Conservation (phyloP, 371 early-diverging fungal genomes). For the Sporodiniella umbellata region DNA sequence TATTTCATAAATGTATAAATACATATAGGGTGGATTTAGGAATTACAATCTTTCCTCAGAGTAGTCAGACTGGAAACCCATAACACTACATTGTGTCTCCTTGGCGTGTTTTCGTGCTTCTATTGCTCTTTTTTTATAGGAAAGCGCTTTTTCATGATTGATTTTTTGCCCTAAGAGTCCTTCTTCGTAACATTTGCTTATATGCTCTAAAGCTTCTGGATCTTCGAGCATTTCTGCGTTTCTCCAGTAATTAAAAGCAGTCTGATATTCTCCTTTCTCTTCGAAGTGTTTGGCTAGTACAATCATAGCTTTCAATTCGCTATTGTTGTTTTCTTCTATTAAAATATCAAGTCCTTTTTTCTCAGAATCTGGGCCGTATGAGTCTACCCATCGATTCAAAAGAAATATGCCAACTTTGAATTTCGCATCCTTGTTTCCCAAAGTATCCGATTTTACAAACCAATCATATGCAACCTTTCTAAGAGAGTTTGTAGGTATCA, state of each 20-base stretch:
- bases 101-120: conserved; percentile 19
- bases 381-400: conserved; percentile 7
- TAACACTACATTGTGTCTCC: conserved; percentile 19
- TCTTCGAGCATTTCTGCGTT: conserved; percentile 11
- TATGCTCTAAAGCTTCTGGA: conserved; percentile 16
- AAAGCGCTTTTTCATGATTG: conserved; percentile 2
- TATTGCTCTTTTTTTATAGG: conserved; percentile 4
- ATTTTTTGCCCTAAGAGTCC: conserved; percentile 14
- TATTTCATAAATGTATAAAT: not conserved
- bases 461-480: conserved; percentile 12
- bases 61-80: conserved; percentile 21
- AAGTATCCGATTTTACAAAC: conserved; percentile 12
- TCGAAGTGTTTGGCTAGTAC: conserved; percentile 17
- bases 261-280: not conserved
- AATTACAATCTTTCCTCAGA: conserved; percentile 19
- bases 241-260: conserved; percentile 11
- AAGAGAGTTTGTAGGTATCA: not conserved
- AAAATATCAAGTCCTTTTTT: conserved; percentile 6
- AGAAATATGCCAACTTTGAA: conserved; percentile 18
- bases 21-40: not conserved
- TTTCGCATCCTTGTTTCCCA: conserved; percentile 11
- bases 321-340: conserved; percentile 9
- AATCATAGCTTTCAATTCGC: conserved; percentile 16
- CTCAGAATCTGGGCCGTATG: not conserved
- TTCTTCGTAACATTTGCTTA: conserved; percentile 10